Evolutionary conservation across 139 green algal genomes (phyloP).

Genomic region (Eudorina sp.): DNA sequence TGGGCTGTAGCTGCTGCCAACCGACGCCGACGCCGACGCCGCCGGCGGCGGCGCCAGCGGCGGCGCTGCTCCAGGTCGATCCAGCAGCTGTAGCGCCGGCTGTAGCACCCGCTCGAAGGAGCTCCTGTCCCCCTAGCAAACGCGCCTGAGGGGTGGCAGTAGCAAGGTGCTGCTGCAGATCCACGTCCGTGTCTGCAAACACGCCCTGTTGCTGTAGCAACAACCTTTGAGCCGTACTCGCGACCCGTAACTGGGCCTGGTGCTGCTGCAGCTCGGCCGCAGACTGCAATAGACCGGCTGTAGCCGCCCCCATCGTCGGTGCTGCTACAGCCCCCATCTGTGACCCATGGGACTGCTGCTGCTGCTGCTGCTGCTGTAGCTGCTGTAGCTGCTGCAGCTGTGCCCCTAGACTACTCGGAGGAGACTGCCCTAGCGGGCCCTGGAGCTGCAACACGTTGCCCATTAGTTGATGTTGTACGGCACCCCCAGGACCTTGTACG

Average conservation of each 20-base stretch:
- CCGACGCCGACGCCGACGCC: too few relatives aligned
- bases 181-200: too few relatives aligned
- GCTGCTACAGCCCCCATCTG: neutral
- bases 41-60: too few relatives aligned
- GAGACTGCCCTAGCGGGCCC: neutral
- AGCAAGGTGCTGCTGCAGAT: too few relatives aligned
- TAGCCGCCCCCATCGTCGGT: neutral
- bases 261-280: neutral
- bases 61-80: too few relatives aligned
- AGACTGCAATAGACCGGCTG: neutral
- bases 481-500: too few relatives aligned
- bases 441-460: neutral
- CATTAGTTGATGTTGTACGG: neutral
- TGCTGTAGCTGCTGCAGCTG: slow-evolving; percentile 7
- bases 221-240: neutral
- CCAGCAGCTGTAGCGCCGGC: too few relatives aligned
- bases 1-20: too few relatives aligned
- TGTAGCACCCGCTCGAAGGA: too few relatives aligned
- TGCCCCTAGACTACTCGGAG: neutral
- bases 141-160: too few relatives aligned
- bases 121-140: too few relatives aligned
- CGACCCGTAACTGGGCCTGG: neutral
- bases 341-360: neutral
- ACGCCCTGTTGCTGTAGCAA: neutral
- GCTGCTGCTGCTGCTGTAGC: neutral